Evolutionary conservation across 2,329 filamentous ascomycete species (phyloP).

Genomic region (Grosmannia huntii): DNA sequence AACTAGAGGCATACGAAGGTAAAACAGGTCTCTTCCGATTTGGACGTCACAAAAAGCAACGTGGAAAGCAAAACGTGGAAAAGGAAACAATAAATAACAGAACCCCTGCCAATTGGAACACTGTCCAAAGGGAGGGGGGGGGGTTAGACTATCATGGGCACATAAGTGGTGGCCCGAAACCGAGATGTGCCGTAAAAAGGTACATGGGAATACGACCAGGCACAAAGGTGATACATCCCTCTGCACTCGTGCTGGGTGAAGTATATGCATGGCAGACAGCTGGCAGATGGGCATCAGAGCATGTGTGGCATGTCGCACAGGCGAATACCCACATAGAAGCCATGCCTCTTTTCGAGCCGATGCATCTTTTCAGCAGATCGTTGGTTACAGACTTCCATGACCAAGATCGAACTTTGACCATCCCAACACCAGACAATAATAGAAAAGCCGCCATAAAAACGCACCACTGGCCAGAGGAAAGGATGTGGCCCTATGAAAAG

Average conservation of each 20-base stretch:
- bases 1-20: neutral
- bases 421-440: neutral
- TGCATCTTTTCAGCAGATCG: neutral
- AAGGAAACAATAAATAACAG: neutral
- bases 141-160: neutral
- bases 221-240: constrained; percentile 3
- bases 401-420: neutral
- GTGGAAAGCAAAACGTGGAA: neutral
- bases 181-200: neutral
- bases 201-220: constrained; percentile 12
- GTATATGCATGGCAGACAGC: constrained; percentile 8
- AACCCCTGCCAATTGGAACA: neutral
- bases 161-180: neutral
- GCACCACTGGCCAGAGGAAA: neutral
- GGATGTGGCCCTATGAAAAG: neutral
- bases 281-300: constrained; percentile 4
- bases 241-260: neutral
- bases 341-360: neutral
- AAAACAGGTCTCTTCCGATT: neutral
- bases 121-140: neutral
- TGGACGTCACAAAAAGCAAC: neutral
- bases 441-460: neutral
- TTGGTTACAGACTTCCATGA: neutral
- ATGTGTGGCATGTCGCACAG: constrained; percentile 8
- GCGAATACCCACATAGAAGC: neutral